These are phyloP conservation scores for Leishmania aethiopica DNA, from an alignment of 208 protist species.

Conservation along the genomic window DNA sequence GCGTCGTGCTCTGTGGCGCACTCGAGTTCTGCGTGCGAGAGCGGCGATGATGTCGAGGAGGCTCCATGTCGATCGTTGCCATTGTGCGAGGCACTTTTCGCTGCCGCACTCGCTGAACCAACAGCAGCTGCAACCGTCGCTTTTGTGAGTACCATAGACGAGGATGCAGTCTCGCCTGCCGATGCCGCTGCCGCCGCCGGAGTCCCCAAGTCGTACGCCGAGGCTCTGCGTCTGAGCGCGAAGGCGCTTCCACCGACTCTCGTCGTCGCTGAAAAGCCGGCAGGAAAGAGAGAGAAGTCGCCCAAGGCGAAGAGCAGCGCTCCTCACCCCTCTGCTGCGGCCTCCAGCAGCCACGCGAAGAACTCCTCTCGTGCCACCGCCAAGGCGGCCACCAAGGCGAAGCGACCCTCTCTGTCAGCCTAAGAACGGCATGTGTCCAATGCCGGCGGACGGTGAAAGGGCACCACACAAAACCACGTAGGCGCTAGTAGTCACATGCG, in stretches of 20 bases:
- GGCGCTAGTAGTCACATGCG: not conserved
- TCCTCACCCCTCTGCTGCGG: not conserved
- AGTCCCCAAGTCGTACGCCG: conserved; percentile 10
- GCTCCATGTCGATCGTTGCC: not conserved
- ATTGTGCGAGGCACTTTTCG: not conserved
- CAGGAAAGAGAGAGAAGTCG: not conserved
- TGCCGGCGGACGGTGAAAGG: not conserved
- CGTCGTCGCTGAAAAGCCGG: not conserved
- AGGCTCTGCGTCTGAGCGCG: not conserved
- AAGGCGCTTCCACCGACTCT: not conserved
- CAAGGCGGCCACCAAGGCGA: not conserved
- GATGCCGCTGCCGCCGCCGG: not conserved
- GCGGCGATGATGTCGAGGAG: not conserved
- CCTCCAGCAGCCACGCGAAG: not conserved
- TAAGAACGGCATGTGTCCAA: not conserved
- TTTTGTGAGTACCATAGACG: not conserved
- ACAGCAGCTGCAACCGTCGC: not conserved
- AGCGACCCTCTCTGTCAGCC: not conserved
- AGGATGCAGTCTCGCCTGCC: not conserved
- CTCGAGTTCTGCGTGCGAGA: not conserved
- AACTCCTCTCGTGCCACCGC: not conserved
- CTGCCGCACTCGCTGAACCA: not conserved
- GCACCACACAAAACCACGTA: not conserved
- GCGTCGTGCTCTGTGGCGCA: not conserved
- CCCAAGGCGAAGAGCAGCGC: not conserved